Percentiles rank a stretch among this genome's conserved stretches.
phyloP scores from a whole-genome alignment of 2,329 filamentous ascomycete genomes.

The Pleurostoma richardsiae region DNA sequence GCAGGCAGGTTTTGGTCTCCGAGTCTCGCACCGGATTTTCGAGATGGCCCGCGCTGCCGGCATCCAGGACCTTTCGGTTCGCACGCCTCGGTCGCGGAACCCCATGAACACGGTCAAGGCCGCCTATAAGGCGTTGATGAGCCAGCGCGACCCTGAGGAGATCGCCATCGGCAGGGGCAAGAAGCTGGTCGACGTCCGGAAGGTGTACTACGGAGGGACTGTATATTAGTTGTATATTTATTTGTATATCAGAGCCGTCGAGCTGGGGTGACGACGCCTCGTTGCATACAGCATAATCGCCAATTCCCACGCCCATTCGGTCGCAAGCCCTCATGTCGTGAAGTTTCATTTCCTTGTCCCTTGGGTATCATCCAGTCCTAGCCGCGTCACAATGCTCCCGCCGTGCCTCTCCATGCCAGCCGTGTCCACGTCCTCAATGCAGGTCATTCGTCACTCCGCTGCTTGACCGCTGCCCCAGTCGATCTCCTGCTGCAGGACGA shows the following conservation, averaged over 20 bases:
- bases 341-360: background rate
- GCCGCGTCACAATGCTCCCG: no score
- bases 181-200: constrained; percentile 93
- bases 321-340: background rate
- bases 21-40: constrained; percentile 86
- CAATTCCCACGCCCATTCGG: background rate
- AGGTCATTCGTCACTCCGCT: constrained; percentile 25
- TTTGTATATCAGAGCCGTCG: constrained; percentile 3
- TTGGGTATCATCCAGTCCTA: background rate
- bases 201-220: constrained; percentile 90
- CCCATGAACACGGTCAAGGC: constrained; percentile 98
- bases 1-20: constrained; percentile 78
- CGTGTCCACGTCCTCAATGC: constrained; percentile 12
- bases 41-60: constrained; percentile 87
- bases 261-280: background rate
- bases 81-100: constrained; percentile 81
- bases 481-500: constrained; percentile 96
- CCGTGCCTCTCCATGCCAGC: no score
- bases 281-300: constrained; percentile 4
- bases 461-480: constrained; percentile 55
- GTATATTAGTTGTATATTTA: constrained; percentile 44
- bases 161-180: constrained; percentile 84
- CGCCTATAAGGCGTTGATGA: constrained; percentile 73
- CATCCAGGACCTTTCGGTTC: constrained; percentile 79
- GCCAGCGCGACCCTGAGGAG: constrained; percentile 82